Evolutionary conservation across 129 eudicot species (phyloP).

Genomic region (Pittosporum tobira): DNA sequence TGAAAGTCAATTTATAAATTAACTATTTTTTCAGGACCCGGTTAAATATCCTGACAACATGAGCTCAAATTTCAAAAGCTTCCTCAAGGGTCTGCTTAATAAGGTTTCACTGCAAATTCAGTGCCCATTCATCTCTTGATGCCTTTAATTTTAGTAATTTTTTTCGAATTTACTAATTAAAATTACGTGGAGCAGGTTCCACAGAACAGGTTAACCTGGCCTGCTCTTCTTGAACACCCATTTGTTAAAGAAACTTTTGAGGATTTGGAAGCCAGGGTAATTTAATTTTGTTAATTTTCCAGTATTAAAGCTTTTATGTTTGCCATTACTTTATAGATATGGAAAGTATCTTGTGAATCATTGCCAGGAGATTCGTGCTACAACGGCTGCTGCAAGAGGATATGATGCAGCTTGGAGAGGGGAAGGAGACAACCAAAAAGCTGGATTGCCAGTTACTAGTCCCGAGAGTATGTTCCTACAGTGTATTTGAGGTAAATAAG

Average conservation of each 20-base stretch:
- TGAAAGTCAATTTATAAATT: not conserved
- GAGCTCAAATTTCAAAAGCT: slow-evolving; percentile 79
- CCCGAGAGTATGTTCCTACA: slow-evolving; percentile 50
- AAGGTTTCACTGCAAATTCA: slow-evolving; percentile 42
- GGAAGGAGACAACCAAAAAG: slow-evolving; percentile 36
- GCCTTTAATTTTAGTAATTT: slow-evolving; percentile 7
- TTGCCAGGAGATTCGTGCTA: slow-evolving; percentile 52
- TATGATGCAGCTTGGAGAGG: slow-evolving; percentile 52
- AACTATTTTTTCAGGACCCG: slow-evolving; percentile 58
- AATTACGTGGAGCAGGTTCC: slow-evolving; percentile 60
- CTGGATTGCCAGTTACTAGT: slow-evolving; percentile 34
- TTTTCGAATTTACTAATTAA: not conserved
- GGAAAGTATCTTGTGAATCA: slow-evolving; percentile 12
- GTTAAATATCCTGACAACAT: slow-evolving; percentile 90
- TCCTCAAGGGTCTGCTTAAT: slow-evolving; percentile 85
- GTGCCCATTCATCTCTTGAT: slow-evolving; percentile 3
- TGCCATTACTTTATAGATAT: slow-evolving; percentile 3
- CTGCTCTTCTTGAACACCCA: slow-evolving; percentile 92
- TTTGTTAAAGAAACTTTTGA: slow-evolving; percentile 63
- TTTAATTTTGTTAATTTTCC: not conserved
- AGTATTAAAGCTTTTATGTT: not conserved
- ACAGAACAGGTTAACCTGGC: slow-evolving; percentile 87
- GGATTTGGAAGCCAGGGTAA: slow-evolving; percentile 60
- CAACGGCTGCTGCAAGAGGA: slow-evolving; percentile 48
- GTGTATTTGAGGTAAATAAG: slow-evolving; percentile 6